Evolutionary conservation across 2,329 filamentous ascomycete species (phyloP), one percentile per base, ranked within the genome.

Genomic region (Arthroderma sp.): DNA sequence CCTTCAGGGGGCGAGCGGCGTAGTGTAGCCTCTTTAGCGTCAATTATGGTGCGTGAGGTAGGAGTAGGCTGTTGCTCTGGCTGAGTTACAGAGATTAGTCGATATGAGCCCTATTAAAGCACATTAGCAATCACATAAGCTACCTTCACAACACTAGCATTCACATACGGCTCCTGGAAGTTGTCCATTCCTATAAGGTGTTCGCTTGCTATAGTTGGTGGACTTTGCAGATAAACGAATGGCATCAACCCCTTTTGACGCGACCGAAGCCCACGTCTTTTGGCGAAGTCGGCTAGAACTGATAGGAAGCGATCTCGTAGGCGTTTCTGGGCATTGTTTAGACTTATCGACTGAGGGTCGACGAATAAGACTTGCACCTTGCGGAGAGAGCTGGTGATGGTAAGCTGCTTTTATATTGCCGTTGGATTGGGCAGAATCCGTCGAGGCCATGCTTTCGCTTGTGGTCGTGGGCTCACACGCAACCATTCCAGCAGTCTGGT

Each of bases 221-320:
- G 43, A 33, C 23, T 56, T 52, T 25, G 41, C 23, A 6, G 56
- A 60, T 21, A 52, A 38, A 21, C 59, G 61, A 57, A 62, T 33
- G 8, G 51, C 58, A 31, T 61, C 60, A 13, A 61, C 56, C 19
- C 60, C 54, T 28, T 61, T 62, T 35, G 54, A 56, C 35, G 59
- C 59, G 55, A 56, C 56, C 2, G 57, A 33, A 17, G 59, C 56
- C 59, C 61, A 61, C 13, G 55, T 56, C 52, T 57, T 61, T 15
- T 56, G 51, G 5, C 57, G 52, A 49, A 55, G 38, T 19, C 57
- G 23, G 37, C 35, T 47, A 23, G 56, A 49, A 19, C 17, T 47
- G 7, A 43, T 13, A 4, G 54, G 28, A 7, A 47, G 35, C 2
- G 56, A 41, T 28, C 47, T 56, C n/a, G 59, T 60, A 33, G 56